phyloP scores from a whole-genome alignment of 257 asterid species.

The Ocimum tenuiflorum region DNA sequence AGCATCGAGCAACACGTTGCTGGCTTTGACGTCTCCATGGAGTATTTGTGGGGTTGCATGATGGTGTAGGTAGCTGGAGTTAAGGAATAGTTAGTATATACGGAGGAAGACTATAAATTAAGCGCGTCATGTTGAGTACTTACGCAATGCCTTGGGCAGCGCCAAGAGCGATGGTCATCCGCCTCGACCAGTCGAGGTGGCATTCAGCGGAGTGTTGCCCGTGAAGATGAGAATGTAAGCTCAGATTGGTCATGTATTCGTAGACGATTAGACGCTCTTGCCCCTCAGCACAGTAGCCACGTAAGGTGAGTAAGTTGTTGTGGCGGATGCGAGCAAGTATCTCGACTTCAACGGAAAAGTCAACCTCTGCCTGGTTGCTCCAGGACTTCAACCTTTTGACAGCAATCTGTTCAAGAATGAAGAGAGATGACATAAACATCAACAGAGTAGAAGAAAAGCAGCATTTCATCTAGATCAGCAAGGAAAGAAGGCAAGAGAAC shows the following conservation, averaged over 20 bases:
- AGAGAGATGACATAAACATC: constrained; percentile 3
- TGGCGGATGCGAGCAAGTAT: constrained; percentile 82
- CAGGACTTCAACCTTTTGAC: constrained; percentile 87
- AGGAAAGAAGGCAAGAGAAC: not conserved
- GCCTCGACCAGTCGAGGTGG: constrained; percentile 71
- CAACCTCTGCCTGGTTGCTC: constrained; percentile 86
- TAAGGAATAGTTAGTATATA: constrained; percentile 12
- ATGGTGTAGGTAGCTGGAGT: constrained; percentile 70
- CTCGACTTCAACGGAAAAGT: constrained; percentile 85
- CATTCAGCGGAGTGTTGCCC: constrained; percentile 86
- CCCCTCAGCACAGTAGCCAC: constrained; percentile 91
- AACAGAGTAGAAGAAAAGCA: not conserved
- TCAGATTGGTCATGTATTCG: constrained; percentile 81
- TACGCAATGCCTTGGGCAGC: constrained; percentile 87
- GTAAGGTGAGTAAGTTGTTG: constrained; percentile 66
- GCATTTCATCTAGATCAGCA: constrained; percentile 1
- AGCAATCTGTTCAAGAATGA: constrained; percentile 53
- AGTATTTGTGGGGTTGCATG: constrained; percentile 81
- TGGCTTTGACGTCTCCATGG: constrained; percentile 83
- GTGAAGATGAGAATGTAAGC: constrained; percentile 83
- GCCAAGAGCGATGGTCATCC: constrained; percentile 80
- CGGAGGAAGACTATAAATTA: not conserved
- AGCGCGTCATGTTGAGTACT: constrained; percentile 25
- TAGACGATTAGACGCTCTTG: constrained; percentile 87
- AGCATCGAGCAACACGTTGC: constrained; percentile 68